Base-by-base conservation (phyloP, 192 early-diverging fungal species). In the Coemansia sp. region DNA sequence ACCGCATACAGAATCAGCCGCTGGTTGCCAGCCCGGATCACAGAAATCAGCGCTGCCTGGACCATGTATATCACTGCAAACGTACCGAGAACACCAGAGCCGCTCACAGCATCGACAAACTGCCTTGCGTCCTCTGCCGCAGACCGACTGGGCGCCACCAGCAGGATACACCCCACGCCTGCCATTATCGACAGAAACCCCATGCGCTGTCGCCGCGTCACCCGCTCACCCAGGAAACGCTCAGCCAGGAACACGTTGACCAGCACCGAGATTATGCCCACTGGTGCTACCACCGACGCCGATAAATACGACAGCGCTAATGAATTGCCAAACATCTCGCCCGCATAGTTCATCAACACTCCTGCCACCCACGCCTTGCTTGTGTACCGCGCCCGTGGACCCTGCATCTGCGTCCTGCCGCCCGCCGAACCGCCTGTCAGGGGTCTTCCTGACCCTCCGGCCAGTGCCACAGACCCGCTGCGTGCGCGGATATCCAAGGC, bases 231-330 rank as follows among this genome's bases (percentile, higher is more conserved):
- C 35, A 77, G 22, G 19, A 77, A 68, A 38, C 58, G 53, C 49
- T 66, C 62, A 2, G 73, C 73, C 43, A 77, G 46, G 5, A 70
- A 17, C 50, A 77, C 24, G 42, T 66, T 77, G 15, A 77, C 67
- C 9, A 70, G 34, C 20, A 77, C 73, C 20, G 73, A 46, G 11
- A 77, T 49, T 0, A 77, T 77, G 14, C 73, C 73, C 32, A 77
- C 52, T 0, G 73, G 73, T 42, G 73, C 73, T 7, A 77, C 73
- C 46, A 66, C 67, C 3, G 73, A 46, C 0, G 73, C 63, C 14
- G 67, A 70, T 38, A 77, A 44, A 30, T 77, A 77, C 42, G 73
- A 77, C 26, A 77, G 52, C 30, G 73, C 73, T 35, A 77, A 28
- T 0, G 73, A 65, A 33, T 77, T 77, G 27, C 73, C 73, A 22